Conservation (phyloP, 2,329 filamentous ascomycete species). For the Rhynchosporium agropyri region DNA sequence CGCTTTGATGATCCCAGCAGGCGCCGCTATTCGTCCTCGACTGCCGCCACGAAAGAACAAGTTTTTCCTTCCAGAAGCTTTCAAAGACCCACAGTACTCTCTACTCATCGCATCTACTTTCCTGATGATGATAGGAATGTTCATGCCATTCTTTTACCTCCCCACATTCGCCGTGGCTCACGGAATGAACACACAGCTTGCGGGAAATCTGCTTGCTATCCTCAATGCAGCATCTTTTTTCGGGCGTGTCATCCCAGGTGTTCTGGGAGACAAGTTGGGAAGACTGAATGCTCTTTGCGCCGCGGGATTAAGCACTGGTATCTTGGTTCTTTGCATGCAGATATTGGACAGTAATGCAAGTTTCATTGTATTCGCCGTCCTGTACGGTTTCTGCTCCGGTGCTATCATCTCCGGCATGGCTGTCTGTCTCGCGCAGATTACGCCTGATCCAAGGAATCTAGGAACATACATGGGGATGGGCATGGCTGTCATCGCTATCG, state of each 20-base stretch:
- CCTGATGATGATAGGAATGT: constrained; percentile 39
- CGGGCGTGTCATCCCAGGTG: constrained; percentile 43
- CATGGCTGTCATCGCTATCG: constrained; percentile 64
- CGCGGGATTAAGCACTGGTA: constrained; percentile 36
- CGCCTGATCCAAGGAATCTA: constrained; percentile 66
- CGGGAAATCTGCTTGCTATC: constrained; percentile 33
- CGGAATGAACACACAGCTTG: constrained; percentile 34
- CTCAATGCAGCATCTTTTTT: constrained; percentile 42
- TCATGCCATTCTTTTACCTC: constrained; percentile 41
- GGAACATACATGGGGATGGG: constrained; percentile 69
- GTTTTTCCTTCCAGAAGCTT: constrained; percentile 53
- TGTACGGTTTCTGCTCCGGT: constrained; percentile 44
- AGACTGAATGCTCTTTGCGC: constrained; percentile 39
- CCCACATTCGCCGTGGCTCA: constrained; percentile 38
- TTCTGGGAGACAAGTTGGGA: constrained; percentile 43
- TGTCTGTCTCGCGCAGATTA: constrained; percentile 42
- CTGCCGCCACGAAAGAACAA: constrained; percentile 46
- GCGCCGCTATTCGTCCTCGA: constrained; percentile 53
- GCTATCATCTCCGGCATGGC: constrained; percentile 41
- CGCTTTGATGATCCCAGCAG: constrained; percentile 51
- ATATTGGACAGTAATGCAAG: constrained; percentile 33
- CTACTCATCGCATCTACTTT: constrained; percentile 47
- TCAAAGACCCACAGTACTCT: constrained; percentile 48
- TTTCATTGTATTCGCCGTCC: constrained; percentile 40
- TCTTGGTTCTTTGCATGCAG: constrained; percentile 42